A percentile compares a stretch with the other conserved stretches of the same genome.
These are phyloP conservation scores for Suillus luteus DNA, from an alignment of 768 basidiomycete species.

Conservation along the genomic window DNA sequence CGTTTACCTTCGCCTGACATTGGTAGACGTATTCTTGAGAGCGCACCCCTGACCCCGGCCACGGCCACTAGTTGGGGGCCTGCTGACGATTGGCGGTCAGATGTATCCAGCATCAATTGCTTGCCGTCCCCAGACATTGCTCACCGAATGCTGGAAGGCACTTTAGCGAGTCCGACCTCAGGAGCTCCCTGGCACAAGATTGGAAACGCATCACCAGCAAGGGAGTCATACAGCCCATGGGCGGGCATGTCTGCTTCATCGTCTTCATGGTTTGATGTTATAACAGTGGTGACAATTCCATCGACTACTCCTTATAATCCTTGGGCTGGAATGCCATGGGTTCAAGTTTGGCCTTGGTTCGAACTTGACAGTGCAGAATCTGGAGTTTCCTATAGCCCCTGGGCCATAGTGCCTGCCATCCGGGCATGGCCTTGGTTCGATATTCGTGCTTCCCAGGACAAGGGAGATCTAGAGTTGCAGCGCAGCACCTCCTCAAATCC, in stretches of 20 bases:
- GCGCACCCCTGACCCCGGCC: conserved; percentile 32
- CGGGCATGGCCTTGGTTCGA: conserved; percentile 3
- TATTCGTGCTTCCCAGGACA: not conserved
- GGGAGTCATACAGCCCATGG: conserved; percentile 7
- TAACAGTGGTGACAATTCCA: not conserved
- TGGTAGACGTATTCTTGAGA: conserved; percentile 45
- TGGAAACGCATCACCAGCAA: not conserved
- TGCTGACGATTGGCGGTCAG: conserved; percentile 43
- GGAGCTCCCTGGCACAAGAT: conserved; percentile 14
- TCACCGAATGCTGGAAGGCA: conserved; percentile 53
- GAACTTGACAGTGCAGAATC: not conserved
- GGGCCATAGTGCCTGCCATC: conserved; percentile 5
- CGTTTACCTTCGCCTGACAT: conserved; percentile 60
- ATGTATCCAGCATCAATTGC: conserved; percentile 35
- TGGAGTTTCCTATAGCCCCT: not conserved
- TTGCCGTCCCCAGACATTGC: conserved; percentile 60
- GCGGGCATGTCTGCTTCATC: not conserved
- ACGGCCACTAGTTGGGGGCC: conserved; percentile 55
- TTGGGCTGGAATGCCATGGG: conserved; percentile 8
- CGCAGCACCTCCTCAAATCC: conserved; percentile 13
- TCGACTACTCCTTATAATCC: conserved; percentile 9
- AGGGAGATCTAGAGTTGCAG: not conserved
- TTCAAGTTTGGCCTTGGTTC: conserved; percentile 8
- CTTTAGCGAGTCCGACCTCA: conserved; percentile 41
- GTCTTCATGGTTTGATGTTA: conserved; percentile 5